Evolutionary conservation across 345 rosid species (phyloP), one percentile per base, ranked within the genome.

Genomic region (Aquilaria yunnanensis): DNA sequence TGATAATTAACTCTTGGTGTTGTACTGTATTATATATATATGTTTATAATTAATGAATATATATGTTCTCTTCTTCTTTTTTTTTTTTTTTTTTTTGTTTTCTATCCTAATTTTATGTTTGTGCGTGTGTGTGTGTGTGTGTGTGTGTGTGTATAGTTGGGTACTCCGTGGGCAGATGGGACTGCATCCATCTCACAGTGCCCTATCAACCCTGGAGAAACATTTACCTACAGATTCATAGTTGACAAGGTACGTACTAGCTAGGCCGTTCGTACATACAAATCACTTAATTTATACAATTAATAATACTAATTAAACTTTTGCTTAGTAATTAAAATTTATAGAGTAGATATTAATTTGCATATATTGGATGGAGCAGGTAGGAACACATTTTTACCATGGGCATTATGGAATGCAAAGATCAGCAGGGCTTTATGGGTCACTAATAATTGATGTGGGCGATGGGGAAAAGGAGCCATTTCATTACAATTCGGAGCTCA

Each of bases 111-210:
- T 23, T 23, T 2, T 37, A 3, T 37, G 8, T 30, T 63, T 16
- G 23, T 23, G 23, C 1, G 23, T 1, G 23, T 1, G 23, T 23
- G 23, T 23, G 23, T 23, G 23, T 23, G 23, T 16, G 23, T 16
- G 23, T 23, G 23, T 23, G 23, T 23, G 23, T 23, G 23, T 23
- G 23, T 23, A 37, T 71, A 90, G 97, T 2, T 74, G 2, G 94
- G 96, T 54, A 83, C 92, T 0, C 96, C 95, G 3, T 89, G 98
- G 98, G 83, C 90, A 2, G 98, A 92, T 67, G 98, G 98, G 33
- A 83, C 98, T 54, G 92, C 90, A 2, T 70, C 87, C 65, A 74
- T 92, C 65, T 81, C 98, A 0, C 98, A 89, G 69, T 89, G 98
- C 62, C 78, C 78, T 2, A 78, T 83, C 48, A 79, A 74, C 47